Base-by-base conservation (phyloP, 2,329 filamentous ascomycete species). In the Xylariales sp. region DNA sequence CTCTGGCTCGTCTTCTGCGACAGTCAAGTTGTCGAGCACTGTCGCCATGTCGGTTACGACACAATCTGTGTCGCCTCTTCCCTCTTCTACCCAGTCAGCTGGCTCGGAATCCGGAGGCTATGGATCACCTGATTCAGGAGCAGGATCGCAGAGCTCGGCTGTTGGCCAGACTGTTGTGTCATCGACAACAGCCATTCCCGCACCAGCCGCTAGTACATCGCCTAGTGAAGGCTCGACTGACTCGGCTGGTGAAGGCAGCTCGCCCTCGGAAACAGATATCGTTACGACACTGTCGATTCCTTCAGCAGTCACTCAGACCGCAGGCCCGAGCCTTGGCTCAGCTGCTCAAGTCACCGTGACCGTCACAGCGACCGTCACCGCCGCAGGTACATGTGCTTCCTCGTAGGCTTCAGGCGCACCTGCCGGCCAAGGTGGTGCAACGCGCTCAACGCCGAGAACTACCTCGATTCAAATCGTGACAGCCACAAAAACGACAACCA, bases 331-430 rank as follows among this genome's bases (percentile, higher is more conserved):
- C 45, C 7, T 32, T 44, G 14, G 33, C 31, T 15, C 43, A 24
- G 43, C 45, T 22, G 35, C 35, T 5, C 28, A 44, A 22, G 46
- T 53, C 1, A 51, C 49, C 6, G 42, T 58, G n/a, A 57, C 54
- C n/a, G 46, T 59, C 21, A 61, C 58, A 10, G 41, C 51, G 31
- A 57, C 56, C 10, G 51, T 58, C 11, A 57, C 56, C n/a, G 53
- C 49, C 24, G 18, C 40, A n/a, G 57, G 47, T 27, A 36, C 42
- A 9, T 60, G 58, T 36, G 44, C 48, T 20, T 25, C 37, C 15
- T 33, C 44, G 22, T 46, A 46, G 44, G 33, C 38, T 14, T 41
- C 37, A 31, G 18, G 37, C 31, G 37, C 40, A 37, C 40, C 29
- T 16, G 19, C 40, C n/a, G 35, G 35, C 21, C 37, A 44, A 38